Evolutionary conservation across 176 grass and related monocot genomes (phyloP).

Genomic region (Oryza nivara): DNA sequence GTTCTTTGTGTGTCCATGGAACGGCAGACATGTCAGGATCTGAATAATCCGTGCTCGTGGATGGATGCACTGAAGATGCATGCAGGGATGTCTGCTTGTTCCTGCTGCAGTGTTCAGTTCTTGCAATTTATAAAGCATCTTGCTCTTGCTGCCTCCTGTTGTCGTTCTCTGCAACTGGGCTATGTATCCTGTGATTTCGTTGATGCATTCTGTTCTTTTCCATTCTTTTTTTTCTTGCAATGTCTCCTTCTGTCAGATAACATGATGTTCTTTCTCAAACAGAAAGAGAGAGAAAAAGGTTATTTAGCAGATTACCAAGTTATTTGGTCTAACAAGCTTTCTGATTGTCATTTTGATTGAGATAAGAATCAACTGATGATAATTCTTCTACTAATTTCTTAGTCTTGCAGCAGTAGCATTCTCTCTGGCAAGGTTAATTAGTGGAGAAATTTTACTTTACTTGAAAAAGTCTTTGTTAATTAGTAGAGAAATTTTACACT

Average conservation of each 20-base stretch:
- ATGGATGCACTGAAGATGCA: conserved; percentile 30
- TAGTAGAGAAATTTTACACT: too few relatives aligned
- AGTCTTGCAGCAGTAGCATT: not conserved
- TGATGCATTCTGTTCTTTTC: not conserved
- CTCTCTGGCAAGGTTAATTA: not conserved
- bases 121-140: not conserved
- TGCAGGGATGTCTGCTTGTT: conserved; percentile 19
- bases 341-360: not conserved
- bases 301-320: not conserved
- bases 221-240: not conserved
- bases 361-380: not conserved
- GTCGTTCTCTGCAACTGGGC: not conserved
- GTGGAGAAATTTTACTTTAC: not conserved
- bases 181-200: conserved; percentile 4
- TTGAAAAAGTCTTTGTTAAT: too few relatives aligned
- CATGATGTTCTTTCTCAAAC: not conserved
- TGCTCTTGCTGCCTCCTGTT: conserved; percentile 17
- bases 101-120: conserved; percentile 3
- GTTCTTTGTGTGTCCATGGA: conserved; percentile 27
- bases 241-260: conserved; percentile 4
- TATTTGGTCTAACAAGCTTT: not conserved
- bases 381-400: not conserved
- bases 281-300: not conserved
- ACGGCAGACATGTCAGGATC: conserved; percentile 29
- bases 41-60: conserved; percentile 44